Evolutionary conservation across 805 yeast genomes (phyloP).

Genomic region (Metschnikowia koreensis): DNA sequence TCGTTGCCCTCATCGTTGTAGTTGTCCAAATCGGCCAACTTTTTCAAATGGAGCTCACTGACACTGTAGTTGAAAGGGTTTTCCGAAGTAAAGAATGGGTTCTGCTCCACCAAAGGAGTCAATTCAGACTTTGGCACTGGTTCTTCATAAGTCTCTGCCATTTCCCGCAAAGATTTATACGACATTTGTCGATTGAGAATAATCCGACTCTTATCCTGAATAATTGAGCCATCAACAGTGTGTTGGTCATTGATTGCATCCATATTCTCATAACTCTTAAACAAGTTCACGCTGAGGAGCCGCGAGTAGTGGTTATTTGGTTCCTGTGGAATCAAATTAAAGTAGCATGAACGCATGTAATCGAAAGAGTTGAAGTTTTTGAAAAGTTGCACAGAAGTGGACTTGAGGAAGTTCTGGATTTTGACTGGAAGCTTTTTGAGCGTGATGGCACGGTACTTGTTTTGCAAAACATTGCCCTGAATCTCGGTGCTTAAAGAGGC

Average conservation of each 20-base stretch:
- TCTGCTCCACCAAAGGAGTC: background rate
- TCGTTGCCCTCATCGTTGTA: conserved; percentile 21
- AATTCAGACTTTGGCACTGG: background rate
- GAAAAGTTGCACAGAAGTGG: conserved; percentile 31
- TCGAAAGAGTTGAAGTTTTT: conserved; percentile 34
- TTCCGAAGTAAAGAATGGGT: background rate
- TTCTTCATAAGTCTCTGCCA: background rate
- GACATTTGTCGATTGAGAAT: conserved; percentile 20
- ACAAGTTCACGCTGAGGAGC: conserved; percentile 35
- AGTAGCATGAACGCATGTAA: conserved; percentile 42
- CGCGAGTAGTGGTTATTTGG: conserved; percentile 38
- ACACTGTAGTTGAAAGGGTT: conserved; percentile 5
- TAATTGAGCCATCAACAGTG: conserved; percentile 24
- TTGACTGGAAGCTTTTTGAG: conserved; percentile 33
- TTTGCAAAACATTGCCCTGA: conserved; percentile 23
- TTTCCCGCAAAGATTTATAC: conserved; percentile 14
- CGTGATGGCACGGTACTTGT: conserved; percentile 21
- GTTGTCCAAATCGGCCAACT: conserved; percentile 13
- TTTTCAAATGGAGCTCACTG: conserved; percentile 4
- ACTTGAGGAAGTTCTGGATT: conserved; percentile 33
- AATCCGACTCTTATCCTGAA: conserved; percentile 16
- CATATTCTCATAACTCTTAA: conserved; percentile 37
- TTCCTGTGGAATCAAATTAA: conserved; percentile 31
- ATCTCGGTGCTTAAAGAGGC: conserved; percentile 27
- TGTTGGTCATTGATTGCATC: conserved; percentile 30